Evolutionary conservation across 768 basidiomycete genomes (phyloP), one percentile per base, ranked within the genome.

Genomic region (Termitomyces sp.): DNA sequence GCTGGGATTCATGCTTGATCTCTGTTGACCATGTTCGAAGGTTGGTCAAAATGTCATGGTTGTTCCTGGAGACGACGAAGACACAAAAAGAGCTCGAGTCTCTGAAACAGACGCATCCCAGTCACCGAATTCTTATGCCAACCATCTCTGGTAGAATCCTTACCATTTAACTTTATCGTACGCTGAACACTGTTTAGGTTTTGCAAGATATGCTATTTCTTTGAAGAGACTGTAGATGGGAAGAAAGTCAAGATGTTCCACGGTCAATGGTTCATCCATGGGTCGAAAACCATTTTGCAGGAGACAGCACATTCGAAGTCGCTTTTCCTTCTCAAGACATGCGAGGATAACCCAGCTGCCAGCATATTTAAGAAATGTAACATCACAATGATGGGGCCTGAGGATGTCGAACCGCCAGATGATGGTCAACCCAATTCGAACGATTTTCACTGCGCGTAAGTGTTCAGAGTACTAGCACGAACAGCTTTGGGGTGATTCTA

Each of bases 191-290:
- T 1, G 5, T 45, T 27, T 33, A 91, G 89, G 89, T 91, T 91
- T 65, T 82, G 82, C 51, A 78, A 75, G n/a, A 86, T 91, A 44
- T 76, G 75, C 4, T 88, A 85, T 62, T 81, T 91, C 58, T 87
- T 80, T 60, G 80, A 86, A 54, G 68, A 73, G 6, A 56, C 66
- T 8, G 42, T 57, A 16, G 60, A 63, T 31, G 60, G 57, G 47
- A 58, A 59, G 57, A 65, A 63, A 11, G 63, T 63, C 55, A 85
- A 84, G 65, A 78, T 75, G 72, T 85, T 88, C 56, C 89, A 91
- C 68, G 87, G 80, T 1, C 86, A 87, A 57, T 91, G 89, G 89
- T 77, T 83, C 58, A 72, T 75, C 8, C 89, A 89, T 72, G 84
- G 84, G 11, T 82, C 79, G 13, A 83, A 86, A 63, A 89, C 87